Evolutionary conservation across 306 rosid species (phyloP).

Genomic region (Carpinus fangiana): DNA sequence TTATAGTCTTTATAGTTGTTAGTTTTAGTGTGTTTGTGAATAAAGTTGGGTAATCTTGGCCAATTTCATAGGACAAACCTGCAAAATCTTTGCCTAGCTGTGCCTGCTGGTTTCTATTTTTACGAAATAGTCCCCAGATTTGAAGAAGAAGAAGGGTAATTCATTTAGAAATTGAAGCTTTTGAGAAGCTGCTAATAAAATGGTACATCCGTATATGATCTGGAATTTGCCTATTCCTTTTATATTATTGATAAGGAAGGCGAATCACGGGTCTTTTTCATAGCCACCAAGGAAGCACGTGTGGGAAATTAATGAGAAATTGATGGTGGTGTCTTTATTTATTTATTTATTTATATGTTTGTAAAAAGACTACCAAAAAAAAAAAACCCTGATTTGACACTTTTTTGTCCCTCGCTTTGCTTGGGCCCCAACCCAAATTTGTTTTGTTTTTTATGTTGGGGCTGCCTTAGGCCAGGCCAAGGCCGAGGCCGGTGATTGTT

Average conservation of each 20-base stretch:
- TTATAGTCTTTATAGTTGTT: background rate
- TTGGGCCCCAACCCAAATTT: slow-evolving; percentile 45
- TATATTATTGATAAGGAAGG: no score
- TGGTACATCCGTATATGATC: no score
- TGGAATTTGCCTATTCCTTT: background rate
- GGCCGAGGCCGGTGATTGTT: slow-evolving; percentile 14
- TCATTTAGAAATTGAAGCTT: background rate
- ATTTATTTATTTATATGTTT: background rate
- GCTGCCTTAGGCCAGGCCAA: no score
- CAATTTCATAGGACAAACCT: background rate
- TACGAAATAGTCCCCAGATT: background rate
- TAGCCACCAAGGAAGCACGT: no score
- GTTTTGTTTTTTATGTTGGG: slow-evolving; percentile 9
- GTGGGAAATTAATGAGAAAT: background rate
- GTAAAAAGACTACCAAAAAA: slow-evolving; percentile 15
- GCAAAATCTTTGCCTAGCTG: background rate
- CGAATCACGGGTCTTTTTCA: no score
- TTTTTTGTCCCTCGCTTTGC: slow-evolving; percentile 39
- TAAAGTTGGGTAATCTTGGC: background rate
- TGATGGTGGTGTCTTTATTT: slow-evolving; percentile 4
- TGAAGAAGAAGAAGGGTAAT: background rate
- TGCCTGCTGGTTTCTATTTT: background rate
- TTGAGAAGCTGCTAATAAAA: background rate
- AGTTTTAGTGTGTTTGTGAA: background rate
- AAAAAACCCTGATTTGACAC: slow-evolving; percentile 27